These are phyloP conservation scores for Dothistroma pini DNA, from an alignment of 2,329 filamentous ascomycete genomes.

Conservation along the genomic window DNA sequence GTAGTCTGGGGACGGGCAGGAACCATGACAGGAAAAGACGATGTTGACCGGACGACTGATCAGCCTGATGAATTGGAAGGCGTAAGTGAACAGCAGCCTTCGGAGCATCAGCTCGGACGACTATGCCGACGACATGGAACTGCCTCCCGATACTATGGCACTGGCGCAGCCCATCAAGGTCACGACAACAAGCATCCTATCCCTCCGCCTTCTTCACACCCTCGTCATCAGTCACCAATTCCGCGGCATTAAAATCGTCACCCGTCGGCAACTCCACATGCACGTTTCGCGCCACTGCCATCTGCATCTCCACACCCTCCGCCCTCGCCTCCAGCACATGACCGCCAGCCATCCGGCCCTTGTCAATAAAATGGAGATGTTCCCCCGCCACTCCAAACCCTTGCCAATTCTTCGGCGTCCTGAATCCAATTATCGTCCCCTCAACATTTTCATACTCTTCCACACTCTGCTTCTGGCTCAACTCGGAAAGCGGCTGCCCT, in stretches of 20 bases:
- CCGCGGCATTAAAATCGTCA: slow-evolving; percentile 39
- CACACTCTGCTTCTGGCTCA: slow-evolving; percentile 41
- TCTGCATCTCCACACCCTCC: slow-evolving; percentile 34
- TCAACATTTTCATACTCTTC: slow-evolving; percentile 36
- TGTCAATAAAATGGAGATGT: slow-evolving; percentile 42
- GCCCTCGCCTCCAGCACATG: slow-evolving; percentile 41
- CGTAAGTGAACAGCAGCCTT: too few relatives aligned
- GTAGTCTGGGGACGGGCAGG: too few relatives aligned
- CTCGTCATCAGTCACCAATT: slow-evolving; percentile 34
- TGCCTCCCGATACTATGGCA: too few relatives aligned
- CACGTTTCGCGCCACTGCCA: slow-evolving; percentile 38
- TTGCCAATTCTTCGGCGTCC: slow-evolving; percentile 38
- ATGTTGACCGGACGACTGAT: too few relatives aligned
- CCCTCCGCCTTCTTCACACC: slow-evolving; percentile 39
- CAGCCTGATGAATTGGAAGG: too few relatives aligned
- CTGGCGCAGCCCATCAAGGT: too few relatives aligned
- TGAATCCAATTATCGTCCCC: slow-evolving; percentile 44
- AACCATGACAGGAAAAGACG: too few relatives aligned
- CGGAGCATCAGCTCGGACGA: too few relatives aligned
- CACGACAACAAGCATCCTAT: slow-evolving; percentile 9
- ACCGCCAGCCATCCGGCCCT: slow-evolving; percentile 38
- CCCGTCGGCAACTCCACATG: slow-evolving; percentile 40
- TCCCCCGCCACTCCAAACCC: slow-evolving; percentile 43
- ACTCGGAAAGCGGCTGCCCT: slow-evolving; percentile 33
- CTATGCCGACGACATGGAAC: too few relatives aligned